Conservation (phyloP, 768 basidiomycete species). For the Rhodosporidiobolus odoratus region DNA sequence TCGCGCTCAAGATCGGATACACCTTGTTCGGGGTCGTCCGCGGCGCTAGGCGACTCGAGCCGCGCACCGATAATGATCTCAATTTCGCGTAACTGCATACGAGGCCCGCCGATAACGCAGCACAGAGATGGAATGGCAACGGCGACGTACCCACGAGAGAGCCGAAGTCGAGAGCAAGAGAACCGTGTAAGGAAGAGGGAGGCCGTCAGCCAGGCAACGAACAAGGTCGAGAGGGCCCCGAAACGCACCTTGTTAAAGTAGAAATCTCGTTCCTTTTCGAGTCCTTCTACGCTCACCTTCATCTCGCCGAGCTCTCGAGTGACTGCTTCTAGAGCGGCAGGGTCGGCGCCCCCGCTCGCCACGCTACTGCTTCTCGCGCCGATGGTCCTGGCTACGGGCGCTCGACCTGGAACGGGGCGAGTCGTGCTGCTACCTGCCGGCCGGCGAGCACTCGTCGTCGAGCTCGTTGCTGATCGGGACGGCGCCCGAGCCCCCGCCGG, state of each 20-base stretch:
- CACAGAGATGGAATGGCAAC: too few species aligned
- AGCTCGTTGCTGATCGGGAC: neutral
- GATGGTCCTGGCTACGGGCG: neutral
- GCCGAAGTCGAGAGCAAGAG: neutral
- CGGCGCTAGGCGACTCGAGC: slow-evolving; percentile 51
- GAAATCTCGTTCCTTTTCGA: slow-evolving; percentile 97
- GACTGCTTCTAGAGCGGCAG: slow-evolving; percentile 63
- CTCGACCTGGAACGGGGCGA: slow-evolving; percentile 50
- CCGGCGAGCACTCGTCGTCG: too few species aligned
- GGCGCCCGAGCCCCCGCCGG: too few species aligned
- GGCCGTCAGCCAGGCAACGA: neutral
- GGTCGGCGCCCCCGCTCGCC: slow-evolving; percentile 45
- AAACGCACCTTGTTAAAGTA: slow-evolving; percentile 87
- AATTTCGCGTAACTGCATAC: slow-evolving; percentile 76
- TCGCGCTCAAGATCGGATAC: slow-evolving; percentile 48
- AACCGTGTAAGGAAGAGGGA: neutral
- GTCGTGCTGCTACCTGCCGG: neutral
- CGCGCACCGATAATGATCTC: slow-evolving; percentile 87
- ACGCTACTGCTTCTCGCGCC: neutral
- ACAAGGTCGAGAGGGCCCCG: neutral
- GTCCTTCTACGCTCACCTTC: slow-evolving; percentile 70
- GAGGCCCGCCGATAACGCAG: neutral
- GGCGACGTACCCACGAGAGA: too few species aligned
- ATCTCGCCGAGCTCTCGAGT: slow-evolving; percentile 77
- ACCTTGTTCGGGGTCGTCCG: slow-evolving; percentile 61